A percentile compares a stretch with the other conserved stretches of the same genome.
phyloP scores from a whole-genome alignment of 1,139 yeast species.

The Hansenula anomala region DNA sequence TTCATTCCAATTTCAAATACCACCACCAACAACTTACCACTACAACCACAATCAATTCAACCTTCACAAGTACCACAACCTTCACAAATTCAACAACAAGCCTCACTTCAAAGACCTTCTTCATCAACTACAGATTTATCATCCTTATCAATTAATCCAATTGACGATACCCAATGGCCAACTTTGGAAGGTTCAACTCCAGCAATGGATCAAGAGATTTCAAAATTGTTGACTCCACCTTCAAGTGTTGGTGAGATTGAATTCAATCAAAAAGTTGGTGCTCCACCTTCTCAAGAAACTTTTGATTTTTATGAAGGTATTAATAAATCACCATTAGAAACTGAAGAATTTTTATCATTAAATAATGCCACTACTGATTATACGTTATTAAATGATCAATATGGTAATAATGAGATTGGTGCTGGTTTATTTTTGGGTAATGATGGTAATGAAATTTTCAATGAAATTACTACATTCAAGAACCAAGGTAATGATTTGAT shows the following conservation, averaged over 20 bases:
- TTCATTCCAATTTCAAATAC: conserved; percentile 4
- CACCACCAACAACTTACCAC: not conserved
- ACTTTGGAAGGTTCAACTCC: conserved; percentile 15
- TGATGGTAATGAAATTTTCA: conserved; percentile 1
- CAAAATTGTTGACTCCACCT: conserved; percentile 16
- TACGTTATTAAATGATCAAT: not conserved
- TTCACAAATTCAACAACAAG: not conserved
- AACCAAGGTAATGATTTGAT: not conserved
- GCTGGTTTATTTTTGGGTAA: conserved; percentile 1
- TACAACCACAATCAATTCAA: not conserved
- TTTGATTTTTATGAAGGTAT: conserved; percentile 9
- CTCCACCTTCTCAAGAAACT: not conserved
- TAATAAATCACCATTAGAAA: conserved; percentile 16
- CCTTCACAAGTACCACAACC: too few species aligned
- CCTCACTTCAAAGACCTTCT: not conserved
- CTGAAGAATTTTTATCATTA: not conserved
- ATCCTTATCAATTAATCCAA: not conserved
- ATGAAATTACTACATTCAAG: not conserved
- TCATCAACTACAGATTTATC: not conserved
- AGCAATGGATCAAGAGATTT: conserved; percentile 1
- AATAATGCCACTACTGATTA: not conserved
- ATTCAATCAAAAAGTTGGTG: not conserved
- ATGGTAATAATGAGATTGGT: not conserved
- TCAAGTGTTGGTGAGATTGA: conserved; percentile 12
- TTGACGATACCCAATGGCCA: conserved; percentile 17